Evolutionary conservation across 257 asterid species (phyloP).

Genomic region (Primulina huaijiensis): DNA sequence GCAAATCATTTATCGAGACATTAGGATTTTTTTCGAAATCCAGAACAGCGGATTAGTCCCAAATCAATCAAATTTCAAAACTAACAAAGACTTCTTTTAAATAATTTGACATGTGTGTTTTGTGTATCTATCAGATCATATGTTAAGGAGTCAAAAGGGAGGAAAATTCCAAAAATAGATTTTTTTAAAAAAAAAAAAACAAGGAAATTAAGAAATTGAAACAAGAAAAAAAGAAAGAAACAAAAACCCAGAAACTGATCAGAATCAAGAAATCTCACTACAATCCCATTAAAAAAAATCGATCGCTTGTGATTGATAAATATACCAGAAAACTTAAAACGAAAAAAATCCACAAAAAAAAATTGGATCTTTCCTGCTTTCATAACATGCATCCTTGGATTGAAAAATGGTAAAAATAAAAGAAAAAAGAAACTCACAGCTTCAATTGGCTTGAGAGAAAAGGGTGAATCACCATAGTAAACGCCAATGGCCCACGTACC

Average conservation of each 20-base stretch:
- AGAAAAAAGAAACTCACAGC: constrained; percentile 41
- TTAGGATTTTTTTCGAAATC: neutral
- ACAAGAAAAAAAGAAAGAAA: too few species aligned
- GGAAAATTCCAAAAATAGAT: neutral
- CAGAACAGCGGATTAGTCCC: neutral
- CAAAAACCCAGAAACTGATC: neutral
- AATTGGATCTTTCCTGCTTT: neutral
- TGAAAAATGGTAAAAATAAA: neutral
- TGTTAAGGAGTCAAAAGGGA: neutral
- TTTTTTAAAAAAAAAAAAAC: too few species aligned
- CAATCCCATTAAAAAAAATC: neutral
- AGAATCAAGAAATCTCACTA: neutral
- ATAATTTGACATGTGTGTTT: neutral
- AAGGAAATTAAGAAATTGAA: too few species aligned
- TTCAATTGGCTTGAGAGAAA: constrained; percentile 89
- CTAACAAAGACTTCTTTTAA: neutral
- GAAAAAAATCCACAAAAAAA: neutral
- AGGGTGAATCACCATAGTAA: constrained; percentile 87
- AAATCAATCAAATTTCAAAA: constrained; percentile 15
- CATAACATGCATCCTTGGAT: neutral
- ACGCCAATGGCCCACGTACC: constrained; percentile 96
- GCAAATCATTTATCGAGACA: constrained; percentile 31
- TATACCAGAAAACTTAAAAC: neutral
- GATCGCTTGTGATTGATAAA: neutral
- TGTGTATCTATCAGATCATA: neutral